Conservation (phyloP, 1,284 basidiomycete species). For the Lentinula novae-zelandiae region DNA sequence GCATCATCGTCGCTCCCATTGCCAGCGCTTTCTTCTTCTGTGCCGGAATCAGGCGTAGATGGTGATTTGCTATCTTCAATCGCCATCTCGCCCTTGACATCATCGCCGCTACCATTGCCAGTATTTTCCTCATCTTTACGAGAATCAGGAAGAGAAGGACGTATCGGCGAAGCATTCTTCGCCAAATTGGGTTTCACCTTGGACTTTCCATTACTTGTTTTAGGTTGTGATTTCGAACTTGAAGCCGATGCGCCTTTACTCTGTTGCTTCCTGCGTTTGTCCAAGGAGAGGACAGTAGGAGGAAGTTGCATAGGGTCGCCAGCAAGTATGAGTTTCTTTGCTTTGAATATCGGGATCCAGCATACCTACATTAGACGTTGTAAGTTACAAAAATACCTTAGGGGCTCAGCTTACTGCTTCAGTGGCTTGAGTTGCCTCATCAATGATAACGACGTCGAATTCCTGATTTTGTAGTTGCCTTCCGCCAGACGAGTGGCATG, state of each 20-base stretch:
- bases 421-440: slow-evolving; percentile 96
- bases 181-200: not conserved
- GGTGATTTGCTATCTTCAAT: not conserved
- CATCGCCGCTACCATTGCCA: not conserved
- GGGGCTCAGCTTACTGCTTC: slow-evolving; percentile 73
- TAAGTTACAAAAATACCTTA: slow-evolving; percentile 6
- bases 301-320: slow-evolving; percentile 92
- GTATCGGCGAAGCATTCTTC: not conserved
- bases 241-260: slow-evolving; percentile 16
- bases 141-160: not conserved
- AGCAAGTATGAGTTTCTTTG: slow-evolving; percentile 83
- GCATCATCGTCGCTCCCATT: not conserved
- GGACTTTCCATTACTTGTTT: slow-evolving; percentile 8
- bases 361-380: slow-evolving; percentile 57
- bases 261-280: slow-evolving; percentile 24
- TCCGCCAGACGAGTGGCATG: slow-evolving; percentile 89
- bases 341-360: slow-evolving; percentile 94
- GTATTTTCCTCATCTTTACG: not conserved
- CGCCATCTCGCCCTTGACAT: not conserved
- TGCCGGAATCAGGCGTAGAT: not conserved
- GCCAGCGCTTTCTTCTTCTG: slow-evolving; percentile 2
- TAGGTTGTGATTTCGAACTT: slow-evolving; percentile 14
- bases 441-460: slow-evolving; percentile 93
- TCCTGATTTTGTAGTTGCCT: slow-evolving; percentile 69
- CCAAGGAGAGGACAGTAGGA: slow-evolving; percentile 80